phyloP scores from a whole-genome alignment of 1,139 yeast genomes.

The Yamadazyma buinensis region DNA sequence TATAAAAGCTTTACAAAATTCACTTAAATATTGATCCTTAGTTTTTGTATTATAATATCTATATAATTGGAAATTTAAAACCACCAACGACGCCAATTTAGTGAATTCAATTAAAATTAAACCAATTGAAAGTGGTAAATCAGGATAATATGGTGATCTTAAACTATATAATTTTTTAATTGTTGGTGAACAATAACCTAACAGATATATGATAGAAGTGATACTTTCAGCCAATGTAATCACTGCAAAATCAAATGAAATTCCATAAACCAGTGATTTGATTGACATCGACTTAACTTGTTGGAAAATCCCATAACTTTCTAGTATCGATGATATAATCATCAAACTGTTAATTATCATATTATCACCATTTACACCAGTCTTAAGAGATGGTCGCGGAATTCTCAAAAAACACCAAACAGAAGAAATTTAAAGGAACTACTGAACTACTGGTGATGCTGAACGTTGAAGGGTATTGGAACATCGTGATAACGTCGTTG shows the following conservation, averaged over 20 bases:
- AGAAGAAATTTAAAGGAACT: no score
- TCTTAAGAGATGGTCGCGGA: no score
- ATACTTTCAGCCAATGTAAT: conserved; percentile 14
- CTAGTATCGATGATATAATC: conserved; percentile 10
- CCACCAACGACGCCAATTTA: conserved; percentile 11
- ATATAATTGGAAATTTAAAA: conserved; percentile 15
- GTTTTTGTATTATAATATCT: conserved; percentile 18
- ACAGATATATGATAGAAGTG: conserved; percentile 12
- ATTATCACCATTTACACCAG: no score
- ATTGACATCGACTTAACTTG: conserved; percentile 19
- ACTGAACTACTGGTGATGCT: no score
- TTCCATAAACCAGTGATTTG: conserved; percentile 22
- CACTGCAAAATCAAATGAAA: conserved; percentile 25
- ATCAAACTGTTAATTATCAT: conserved; percentile 1
- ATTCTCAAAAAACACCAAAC: no score
- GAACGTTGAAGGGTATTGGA: conserved; percentile 56
- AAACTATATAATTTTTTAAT: conserved; percentile 3
- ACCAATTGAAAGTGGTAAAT: conserved; percentile 7
- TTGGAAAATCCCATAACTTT: conserved; percentile 7
- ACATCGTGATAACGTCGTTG: conserved; percentile 57
- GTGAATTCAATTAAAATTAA: conserved; percentile 14
- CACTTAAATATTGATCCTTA: conserved; percentile 23
- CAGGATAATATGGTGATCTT: conserved; percentile 19
- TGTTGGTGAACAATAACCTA: conserved; percentile 11
- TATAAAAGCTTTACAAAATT: conserved; percentile 9